phyloP scores from a whole-genome alignment of 768 basidiomycete genomes.

The Neoboletus brunneissimus region DNA sequence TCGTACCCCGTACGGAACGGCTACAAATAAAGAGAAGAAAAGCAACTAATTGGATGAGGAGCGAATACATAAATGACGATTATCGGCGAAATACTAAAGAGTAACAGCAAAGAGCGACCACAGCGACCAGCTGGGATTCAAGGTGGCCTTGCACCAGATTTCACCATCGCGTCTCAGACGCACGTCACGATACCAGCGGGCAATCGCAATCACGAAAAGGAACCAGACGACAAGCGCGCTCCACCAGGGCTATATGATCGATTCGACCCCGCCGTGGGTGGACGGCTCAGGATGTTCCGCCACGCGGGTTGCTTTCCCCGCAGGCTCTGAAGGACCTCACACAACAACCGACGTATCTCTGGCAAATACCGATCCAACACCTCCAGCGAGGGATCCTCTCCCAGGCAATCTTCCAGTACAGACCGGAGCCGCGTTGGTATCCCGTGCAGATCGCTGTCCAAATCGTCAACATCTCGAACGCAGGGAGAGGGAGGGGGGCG shows the following conservation, averaged over 20 bases:
- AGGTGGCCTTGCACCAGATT: not conserved
- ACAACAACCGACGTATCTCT: conserved; percentile 35
- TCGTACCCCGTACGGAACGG: not conserved
- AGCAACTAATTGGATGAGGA: not conserved
- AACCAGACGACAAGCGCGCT: not conserved
- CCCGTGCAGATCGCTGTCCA: conserved; percentile 39
- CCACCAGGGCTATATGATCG: not conserved
- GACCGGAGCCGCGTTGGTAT: conserved; percentile 38
- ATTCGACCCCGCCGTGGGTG: conserved; percentile 7
- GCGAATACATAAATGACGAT: not conserved
- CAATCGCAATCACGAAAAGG: conserved; percentile 9
- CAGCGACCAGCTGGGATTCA: not conserved
- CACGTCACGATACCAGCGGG: not conserved
- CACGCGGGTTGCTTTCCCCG: conserved; percentile 43
- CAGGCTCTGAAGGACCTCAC: conserved; percentile 40
- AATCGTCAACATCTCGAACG: not conserved
- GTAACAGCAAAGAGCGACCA: not conserved
- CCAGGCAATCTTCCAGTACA: conserved; percentile 43
- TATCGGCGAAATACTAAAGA: not conserved
- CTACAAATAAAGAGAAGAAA: not conserved
- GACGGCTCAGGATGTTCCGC: conserved; percentile 18
- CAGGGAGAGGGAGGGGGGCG: conserved; percentile 17
- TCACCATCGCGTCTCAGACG: conserved; percentile 7
- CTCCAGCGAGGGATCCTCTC: conserved; percentile 37
- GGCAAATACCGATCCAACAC: conserved; percentile 39